Evolutionary conservation across 1,284 basidiomycete genomes (phyloP), one percentile per base, ranked within the genome.

Genomic region (Tilletia caries): DNA sequence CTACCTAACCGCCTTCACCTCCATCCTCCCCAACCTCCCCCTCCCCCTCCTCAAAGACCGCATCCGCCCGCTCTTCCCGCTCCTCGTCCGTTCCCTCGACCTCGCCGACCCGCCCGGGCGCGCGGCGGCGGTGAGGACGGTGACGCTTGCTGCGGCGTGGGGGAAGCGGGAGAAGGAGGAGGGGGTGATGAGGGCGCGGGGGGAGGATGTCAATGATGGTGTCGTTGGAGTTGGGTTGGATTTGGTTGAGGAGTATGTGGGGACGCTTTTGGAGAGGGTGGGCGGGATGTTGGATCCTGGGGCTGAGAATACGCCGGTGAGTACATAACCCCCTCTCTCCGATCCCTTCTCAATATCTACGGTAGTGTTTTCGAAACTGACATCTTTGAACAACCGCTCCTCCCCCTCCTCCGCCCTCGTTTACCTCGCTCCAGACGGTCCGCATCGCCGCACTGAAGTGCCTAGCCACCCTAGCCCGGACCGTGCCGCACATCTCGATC

Each of bases 31-130:
- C 65, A 88, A 90, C 6, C 87, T 93, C 18, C 93, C 95, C 0
- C 90, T 90, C 71, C 87, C 89, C 1, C 67, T 71, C 68, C 41
- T 75, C 12, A 58, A 67, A 13, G 69, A 72, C 18, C 64, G 66
- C 3, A 66, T 78, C 27, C 29, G 37, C 0, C 79, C 95, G 91
- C 87, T 98, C 18, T 88, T 97, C 74, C 94, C 95, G 0, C 86
- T 98, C 20, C 87, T 99, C 0, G 86, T 98, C 62, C 91, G 91
- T 25, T 91, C 92, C 1, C 87, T 98, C 6, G 88, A 91, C 46
- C 85, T 96, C 1, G 88, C 89, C 1, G 90, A 93, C 81, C 83
- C 88, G 3, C 86, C 88, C 27, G 89, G 95, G 69, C 88, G 92
- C 23, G 86, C 87, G 1, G 90, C 91, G 82, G 90, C 94, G 43